Percentiles rank a stretch among this genome's conserved stretches.
These are phyloP conservation scores for Celoporthe dispersa DNA, from an alignment of 2,329 filamentous ascomycete species.

Conservation along the genomic window DNA sequence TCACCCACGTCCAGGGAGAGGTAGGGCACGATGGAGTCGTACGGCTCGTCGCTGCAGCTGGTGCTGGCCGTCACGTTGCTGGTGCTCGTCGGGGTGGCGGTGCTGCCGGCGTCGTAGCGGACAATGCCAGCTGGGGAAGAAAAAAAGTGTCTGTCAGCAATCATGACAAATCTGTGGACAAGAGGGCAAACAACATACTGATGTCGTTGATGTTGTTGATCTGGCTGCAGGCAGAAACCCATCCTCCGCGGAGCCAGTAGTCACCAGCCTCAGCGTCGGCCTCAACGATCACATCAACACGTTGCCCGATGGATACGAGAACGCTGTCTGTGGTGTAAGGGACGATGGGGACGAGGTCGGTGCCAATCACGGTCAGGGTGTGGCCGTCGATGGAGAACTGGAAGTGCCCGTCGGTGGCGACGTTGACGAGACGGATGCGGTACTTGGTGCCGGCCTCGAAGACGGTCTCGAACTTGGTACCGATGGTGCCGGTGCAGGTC, in stretches of 20 bases:
- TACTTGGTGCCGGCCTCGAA: slow-evolving; percentile 47
- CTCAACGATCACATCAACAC: slow-evolving; percentile 32
- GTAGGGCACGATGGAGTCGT: slow-evolving; percentile 34
- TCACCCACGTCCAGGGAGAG: slow-evolving; percentile 32
- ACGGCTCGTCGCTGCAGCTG: slow-evolving; percentile 36
- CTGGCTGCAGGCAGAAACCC: slow-evolving; percentile 30
- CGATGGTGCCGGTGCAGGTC: slow-evolving; percentile 31
- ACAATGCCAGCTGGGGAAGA: slow-evolving; percentile 36
- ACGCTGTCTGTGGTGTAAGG: slow-evolving; percentile 56
- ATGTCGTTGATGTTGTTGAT: slow-evolving; percentile 29
- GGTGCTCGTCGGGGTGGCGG: slow-evolving; percentile 25
- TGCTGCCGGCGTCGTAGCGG: slow-evolving; percentile 32
- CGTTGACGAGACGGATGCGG: slow-evolving; percentile 54
- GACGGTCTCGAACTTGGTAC: slow-evolving; percentile 36
- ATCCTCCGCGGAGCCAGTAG: slow-evolving; percentile 36
- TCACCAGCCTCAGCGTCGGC: slow-evolving; percentile 26
- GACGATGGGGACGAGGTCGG: slow-evolving; percentile 61
- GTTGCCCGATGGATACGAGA: slow-evolving; percentile 49
- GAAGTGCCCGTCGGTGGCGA: slow-evolving; percentile 48
- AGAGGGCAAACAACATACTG: no score
- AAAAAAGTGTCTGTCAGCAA: not conserved
- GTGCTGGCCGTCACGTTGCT: slow-evolving; percentile 12
- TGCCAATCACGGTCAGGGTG: slow-evolving; percentile 58
- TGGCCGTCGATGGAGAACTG: slow-evolving; percentile 62
- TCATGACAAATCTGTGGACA: no score